Conservation (phyloP, 345 rosid genomes). For the Angophora floribunda region DNA sequence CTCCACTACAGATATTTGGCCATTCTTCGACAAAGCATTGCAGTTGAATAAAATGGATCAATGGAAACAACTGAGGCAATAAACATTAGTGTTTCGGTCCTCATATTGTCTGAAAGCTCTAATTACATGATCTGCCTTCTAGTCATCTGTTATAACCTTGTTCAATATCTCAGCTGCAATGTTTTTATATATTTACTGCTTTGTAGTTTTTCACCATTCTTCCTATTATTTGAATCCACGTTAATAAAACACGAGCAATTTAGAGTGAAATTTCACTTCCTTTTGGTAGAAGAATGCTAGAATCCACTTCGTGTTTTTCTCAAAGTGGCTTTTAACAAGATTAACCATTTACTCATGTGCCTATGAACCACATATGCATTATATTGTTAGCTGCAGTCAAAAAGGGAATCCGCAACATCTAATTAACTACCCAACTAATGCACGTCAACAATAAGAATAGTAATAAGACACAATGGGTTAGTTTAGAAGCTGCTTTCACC, state of each 20-base stretch:
- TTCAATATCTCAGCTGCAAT: neutral
- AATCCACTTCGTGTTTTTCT: neutral
- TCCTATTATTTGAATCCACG: neutral
- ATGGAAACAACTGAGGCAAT: neutral
- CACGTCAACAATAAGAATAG: neutral
- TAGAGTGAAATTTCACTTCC: neutral
- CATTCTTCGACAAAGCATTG: neutral
- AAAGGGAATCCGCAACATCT: neutral
- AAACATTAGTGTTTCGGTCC: neutral
- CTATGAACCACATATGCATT: neutral
- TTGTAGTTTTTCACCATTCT: neutral
- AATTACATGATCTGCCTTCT: neutral
- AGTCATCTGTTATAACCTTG: neutral
- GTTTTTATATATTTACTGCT: neutral
- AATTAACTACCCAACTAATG: neutral
- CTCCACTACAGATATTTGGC: neutral
- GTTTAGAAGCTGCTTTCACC: neutral
- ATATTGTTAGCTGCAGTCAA: neutral
- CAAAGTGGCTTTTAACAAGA: neutral
- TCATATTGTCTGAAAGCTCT: neutral
- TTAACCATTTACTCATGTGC: neutral
- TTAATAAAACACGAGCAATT: neutral
- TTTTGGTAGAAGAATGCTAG: neutral
- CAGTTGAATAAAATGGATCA: neutral
- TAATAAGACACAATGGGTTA: neutral